phyloP scores from a whole-genome alignment of 306 rosid species.

The Lathyrus oleraceus region DNA sequence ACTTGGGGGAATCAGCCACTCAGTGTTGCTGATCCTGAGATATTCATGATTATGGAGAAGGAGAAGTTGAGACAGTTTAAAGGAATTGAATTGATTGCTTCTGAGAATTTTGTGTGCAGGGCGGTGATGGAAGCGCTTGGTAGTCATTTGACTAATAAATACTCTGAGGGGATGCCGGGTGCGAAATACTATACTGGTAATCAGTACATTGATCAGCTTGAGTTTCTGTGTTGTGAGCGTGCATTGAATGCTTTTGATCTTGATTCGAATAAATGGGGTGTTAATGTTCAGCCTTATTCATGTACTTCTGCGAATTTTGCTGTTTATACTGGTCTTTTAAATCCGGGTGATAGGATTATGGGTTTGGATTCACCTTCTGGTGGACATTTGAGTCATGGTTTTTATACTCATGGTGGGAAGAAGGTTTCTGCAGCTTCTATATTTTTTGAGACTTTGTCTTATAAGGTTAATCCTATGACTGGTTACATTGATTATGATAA shows the following conservation, averaged over 20 bases:
- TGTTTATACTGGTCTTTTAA: constrained; percentile 72
- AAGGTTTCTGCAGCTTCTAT: constrained; percentile 73
- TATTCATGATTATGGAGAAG: constrained; percentile 66
- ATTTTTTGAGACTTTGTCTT: constrained; percentile 73
- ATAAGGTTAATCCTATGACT: constrained; percentile 73
- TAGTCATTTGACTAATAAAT: constrained; percentile 78
- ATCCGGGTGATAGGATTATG: constrained; percentile 78
- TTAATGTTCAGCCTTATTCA: constrained; percentile 89
- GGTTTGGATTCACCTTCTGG: constrained; percentile 88
- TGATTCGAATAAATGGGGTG: constrained; percentile 77
- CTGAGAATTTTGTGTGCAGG: constrained; percentile 79
- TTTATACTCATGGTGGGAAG: constrained; percentile 70
- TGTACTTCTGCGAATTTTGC: constrained; percentile 87
- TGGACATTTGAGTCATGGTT: constrained; percentile 91
- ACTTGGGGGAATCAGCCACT: constrained; percentile 77
- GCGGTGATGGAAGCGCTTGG: constrained; percentile 94
- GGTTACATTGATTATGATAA: constrained; percentile 76
- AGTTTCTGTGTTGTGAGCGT: constrained; percentile 71
- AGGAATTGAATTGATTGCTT: constrained; percentile 84
- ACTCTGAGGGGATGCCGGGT: constrained; percentile 88
- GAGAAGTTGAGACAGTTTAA: constrained; percentile 66
- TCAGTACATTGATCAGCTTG: constrained; percentile 75
- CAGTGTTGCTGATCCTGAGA: constrained; percentile 67
- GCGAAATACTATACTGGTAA: constrained; percentile 73
- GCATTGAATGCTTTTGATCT: constrained; percentile 72